A percentile compares a stretch with the other conserved stretches of the same genome.
These are phyloP conservation scores for Xylaria longipes DNA, from an alignment of 495 filamentous ascomycete genomes.

Conservation along the genomic window DNA sequence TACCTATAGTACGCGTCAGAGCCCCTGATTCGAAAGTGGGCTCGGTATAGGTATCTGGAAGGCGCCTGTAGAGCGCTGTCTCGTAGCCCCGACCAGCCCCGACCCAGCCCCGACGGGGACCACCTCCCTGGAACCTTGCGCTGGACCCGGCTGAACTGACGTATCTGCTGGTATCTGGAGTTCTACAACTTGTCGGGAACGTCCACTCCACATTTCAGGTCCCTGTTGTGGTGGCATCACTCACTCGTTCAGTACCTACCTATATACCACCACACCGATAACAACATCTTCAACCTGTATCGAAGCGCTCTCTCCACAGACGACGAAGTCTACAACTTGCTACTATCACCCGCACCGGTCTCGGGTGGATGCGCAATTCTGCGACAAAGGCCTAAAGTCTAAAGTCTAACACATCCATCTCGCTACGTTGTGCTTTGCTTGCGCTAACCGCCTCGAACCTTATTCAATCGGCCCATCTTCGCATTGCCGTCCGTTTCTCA, in stretches of 20 bases:
- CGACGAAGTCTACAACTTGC: not conserved
- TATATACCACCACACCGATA: not conserved
- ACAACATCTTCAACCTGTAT: not conserved
- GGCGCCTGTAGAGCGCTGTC: not conserved
- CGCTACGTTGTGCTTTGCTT: too few relatives aligned
- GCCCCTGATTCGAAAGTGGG: not conserved
- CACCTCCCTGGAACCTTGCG: not conserved
- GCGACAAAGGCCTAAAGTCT: not conserved
- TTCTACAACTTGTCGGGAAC: slow-evolving; percentile 4
- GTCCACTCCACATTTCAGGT: not conserved
- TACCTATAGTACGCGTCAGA: too few relatives aligned
- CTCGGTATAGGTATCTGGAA: not conserved
- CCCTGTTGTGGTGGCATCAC: not conserved
- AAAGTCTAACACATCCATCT: not conserved
- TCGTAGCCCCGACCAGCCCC: not conserved
- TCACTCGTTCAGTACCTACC: not conserved
- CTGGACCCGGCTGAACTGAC: not conserved
- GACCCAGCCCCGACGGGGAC: not conserved
- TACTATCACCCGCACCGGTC: not conserved
- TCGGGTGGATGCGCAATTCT: not conserved
- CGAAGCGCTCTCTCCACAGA: not conserved
- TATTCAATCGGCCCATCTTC: not conserved
- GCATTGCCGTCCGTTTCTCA: not conserved
- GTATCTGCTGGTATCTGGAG: not conserved
- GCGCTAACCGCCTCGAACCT: not conserved